A percentile compares a stretch with the other conserved stretches of the same genome.
These are phyloP conservation scores for Penicillium digitatum DNA, from an alignment of 2,329 filamentous ascomycete genomes.

Conservation along the genomic window DNA sequence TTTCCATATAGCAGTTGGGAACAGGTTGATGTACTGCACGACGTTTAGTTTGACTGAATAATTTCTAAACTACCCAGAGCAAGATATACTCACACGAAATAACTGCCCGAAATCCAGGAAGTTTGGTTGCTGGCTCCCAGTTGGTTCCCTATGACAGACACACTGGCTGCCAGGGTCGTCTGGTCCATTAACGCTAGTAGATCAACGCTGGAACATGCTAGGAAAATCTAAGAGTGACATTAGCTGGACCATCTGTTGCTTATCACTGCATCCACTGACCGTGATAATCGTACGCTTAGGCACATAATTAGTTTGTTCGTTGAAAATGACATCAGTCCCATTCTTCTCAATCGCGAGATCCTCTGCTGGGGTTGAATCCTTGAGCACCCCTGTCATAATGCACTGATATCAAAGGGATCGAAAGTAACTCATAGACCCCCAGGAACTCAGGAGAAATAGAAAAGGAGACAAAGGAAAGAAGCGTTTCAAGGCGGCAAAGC, in stretches of 20 bases:
- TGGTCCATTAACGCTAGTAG: slow-evolving; percentile 56
- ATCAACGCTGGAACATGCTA: slow-evolving; percentile 55
- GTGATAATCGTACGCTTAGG: slow-evolving; percentile 51
- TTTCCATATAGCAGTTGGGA: slow-evolving; percentile 63
- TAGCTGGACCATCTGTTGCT: background rate
- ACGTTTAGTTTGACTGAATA: background rate
- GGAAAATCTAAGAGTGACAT: slow-evolving; percentile 47
- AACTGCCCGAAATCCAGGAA: slow-evolving; percentile 55
- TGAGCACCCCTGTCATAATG: slow-evolving; percentile 17
- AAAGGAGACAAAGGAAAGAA: background rate
- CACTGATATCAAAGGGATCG: background rate
- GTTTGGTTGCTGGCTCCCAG: slow-evolving; percentile 49
- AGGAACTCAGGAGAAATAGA: background rate
- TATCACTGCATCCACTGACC: slow-evolving; percentile 30
- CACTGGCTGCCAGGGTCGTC: slow-evolving; percentile 54
- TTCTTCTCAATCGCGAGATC: slow-evolving; percentile 7
- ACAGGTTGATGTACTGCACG: slow-evolving; percentile 62
- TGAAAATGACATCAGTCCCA: slow-evolving; percentile 37
- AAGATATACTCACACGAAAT: slow-evolving; percentile 50
- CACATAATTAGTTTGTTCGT: slow-evolving; percentile 56
- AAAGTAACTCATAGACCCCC: background rate
- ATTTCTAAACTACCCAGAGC: background rate
- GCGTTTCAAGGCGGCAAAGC: background rate
- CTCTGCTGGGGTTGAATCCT: slow-evolving; percentile 5
- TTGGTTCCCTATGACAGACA: slow-evolving; percentile 53